Percentiles rank a stretch among this genome's conserved stretches.
Conservation (phyloP, 495 filamentous ascomycete species). For the Tetracladium setigerum region DNA sequence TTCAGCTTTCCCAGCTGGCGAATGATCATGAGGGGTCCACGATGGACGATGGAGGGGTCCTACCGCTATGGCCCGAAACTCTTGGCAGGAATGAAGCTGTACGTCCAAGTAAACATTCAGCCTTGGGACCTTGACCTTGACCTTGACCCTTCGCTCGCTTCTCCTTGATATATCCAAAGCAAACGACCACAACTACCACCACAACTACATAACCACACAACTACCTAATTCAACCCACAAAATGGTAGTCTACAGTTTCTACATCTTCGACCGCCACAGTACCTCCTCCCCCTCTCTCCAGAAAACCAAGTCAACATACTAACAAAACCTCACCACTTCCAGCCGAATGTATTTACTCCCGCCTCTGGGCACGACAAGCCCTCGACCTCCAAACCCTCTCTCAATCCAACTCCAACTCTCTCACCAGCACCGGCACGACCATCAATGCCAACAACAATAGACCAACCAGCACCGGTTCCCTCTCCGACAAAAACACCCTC, state of each 20-base stretch:
- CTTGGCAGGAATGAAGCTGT: no score
- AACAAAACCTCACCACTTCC: constrained; percentile 5
- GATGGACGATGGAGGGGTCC: no score
- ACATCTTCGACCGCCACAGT: constrained; percentile 99
- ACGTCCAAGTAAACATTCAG: no score
- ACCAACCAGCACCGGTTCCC: background rate
- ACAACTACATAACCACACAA: background rate
- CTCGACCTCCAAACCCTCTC: constrained; percentile 8
- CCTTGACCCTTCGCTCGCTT: no score
- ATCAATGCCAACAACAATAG: constrained; percentile 12
- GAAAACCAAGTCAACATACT: no score
- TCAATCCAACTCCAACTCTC: constrained; percentile 15
- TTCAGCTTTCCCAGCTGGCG: no score
- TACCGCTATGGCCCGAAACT: no score
- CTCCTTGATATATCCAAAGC: no score
- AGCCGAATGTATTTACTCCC: constrained; percentile 98
- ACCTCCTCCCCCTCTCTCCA: constrained; percentile 19
- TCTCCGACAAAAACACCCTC: no score
- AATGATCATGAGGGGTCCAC: no score
- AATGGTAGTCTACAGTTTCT: constrained; percentile 96
- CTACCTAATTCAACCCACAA: constrained; percentile 16
- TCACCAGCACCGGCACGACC: constrained; percentile 2
- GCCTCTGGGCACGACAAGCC: constrained; percentile 50
- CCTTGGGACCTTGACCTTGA: no score
- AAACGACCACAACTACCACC: no score